phyloP scores from a whole-genome alignment of 163 green algal genomes.

The Coccomyxa subellipsoidea region DNA sequence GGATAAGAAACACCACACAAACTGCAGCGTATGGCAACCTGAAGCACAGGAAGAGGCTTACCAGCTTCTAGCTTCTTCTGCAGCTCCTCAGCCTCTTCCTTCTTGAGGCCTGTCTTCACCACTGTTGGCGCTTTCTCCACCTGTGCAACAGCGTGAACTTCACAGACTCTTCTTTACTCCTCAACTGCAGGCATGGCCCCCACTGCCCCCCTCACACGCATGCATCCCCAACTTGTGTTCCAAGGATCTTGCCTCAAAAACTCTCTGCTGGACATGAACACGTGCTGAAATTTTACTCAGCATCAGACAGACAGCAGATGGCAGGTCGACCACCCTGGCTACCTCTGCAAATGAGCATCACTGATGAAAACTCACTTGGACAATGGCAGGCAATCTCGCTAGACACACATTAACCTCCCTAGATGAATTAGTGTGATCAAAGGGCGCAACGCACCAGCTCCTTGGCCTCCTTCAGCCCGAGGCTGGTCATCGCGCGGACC shows the following conservation, averaged over 20 bases:
- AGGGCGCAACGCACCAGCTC: conserved; percentile 72
- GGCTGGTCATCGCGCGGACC: conserved; percentile 80
- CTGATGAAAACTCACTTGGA: too few species aligned
- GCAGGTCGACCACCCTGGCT: too few species aligned
- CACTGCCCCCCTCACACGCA: too few species aligned
- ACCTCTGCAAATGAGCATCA: too few species aligned
- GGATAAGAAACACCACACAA: neutral
- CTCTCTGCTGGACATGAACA: too few species aligned
- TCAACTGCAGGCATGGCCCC: too few species aligned
- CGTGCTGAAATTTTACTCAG: too few species aligned
- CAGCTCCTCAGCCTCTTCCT: conserved; percentile 92
- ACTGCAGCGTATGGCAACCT: neutral
- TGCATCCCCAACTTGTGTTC: too few species aligned
- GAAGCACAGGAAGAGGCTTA: neutral
- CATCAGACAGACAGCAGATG: too few species aligned
- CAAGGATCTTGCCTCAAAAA: too few species aligned
- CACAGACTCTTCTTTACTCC: neutral
- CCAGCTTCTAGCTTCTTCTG: conserved; percentile 57
- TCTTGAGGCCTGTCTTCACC: conserved; percentile 88
- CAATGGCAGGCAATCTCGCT: too few species aligned
- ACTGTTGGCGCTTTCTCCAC: conserved; percentile 87
- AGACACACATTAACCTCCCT: too few species aligned
- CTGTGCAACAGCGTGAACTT: conserved; percentile 38
- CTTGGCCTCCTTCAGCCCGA: conserved; percentile 98
- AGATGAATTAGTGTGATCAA: neutral